A percentile compares a stretch with the other conserved stretches of the same genome.
These are phyloP conservation scores for Cenococcum geophilum DNA, from an alignment of 495 filamentous ascomycete genomes.

Conservation along the genomic window DNA sequence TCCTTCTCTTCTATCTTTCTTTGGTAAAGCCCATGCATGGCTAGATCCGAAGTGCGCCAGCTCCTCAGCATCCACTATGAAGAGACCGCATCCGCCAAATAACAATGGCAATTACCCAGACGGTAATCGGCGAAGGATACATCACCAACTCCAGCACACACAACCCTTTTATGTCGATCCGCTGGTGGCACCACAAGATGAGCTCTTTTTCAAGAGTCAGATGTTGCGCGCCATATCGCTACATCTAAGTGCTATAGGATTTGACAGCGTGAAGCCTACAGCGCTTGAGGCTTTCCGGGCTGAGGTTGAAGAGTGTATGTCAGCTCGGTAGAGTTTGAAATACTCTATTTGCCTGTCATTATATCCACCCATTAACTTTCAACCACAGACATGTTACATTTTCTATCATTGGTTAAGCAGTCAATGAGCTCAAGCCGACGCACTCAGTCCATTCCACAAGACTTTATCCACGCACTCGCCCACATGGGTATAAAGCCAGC, in stretches of 20 bases:
- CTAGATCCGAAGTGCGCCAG: conserved; percentile 17
- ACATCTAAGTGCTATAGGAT: conserved; percentile 51
- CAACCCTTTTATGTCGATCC: conserved; percentile 40
- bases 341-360: background rate
- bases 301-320: conserved; percentile 58
- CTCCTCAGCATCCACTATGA: conserved; percentile 13
- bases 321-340: background rate
- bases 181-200: conserved; percentile 20
- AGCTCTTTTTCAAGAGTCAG: conserved; percentile 37
- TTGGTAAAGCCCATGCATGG: background rate
- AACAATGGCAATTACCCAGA: background rate
- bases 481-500: conserved; percentile 35
- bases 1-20: background rate
- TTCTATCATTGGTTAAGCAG: conserved; percentile 50
- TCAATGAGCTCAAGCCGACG: conserved; percentile 60
- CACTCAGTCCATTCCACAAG: conserved; percentile 55
- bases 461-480: conserved; percentile 61
- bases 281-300: conserved; percentile 55
- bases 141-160: conserved; percentile 39
- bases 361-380: background rate
- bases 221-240: conserved; percentile 53
- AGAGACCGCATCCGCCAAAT: conserved; percentile 10
- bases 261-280: conserved; percentile 49
- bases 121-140: conserved; percentile 43
- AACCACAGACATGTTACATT: conserved; percentile 51